A percentile compares a stretch with the other conserved stretches of the same genome.
Evolutionary conservation across 2,329 filamentous ascomycete species (phyloP).

Genomic region (Paramyrothecium roridum): DNA sequence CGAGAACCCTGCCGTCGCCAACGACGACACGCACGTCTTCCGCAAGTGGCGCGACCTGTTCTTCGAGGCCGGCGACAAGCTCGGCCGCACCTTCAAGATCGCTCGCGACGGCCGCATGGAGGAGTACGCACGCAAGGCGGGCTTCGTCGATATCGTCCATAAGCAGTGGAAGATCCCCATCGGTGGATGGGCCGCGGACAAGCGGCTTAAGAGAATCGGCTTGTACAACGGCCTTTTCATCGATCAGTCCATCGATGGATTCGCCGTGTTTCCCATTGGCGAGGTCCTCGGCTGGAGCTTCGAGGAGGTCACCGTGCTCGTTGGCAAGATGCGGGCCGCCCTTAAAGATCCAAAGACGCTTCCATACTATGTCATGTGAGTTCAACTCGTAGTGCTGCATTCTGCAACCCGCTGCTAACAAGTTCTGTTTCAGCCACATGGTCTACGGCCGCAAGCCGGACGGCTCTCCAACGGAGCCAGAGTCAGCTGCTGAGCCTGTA

Average conservation of each 20-base stretch:
- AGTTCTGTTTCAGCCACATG: slow-evolving; percentile 4
- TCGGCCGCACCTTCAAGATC: slow-evolving; percentile 20
- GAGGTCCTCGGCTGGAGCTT: slow-evolving; percentile 23
- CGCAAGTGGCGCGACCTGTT: slow-evolving; percentile 20
- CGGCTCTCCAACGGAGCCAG: background rate
- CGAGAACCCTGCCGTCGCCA: slow-evolving; percentile 7
- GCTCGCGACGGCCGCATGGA: slow-evolving; percentile 13
- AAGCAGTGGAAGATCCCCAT: slow-evolving; percentile 33
- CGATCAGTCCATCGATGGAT: slow-evolving; percentile 20
- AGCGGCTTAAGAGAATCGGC: slow-evolving; percentile 37
- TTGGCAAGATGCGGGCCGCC: slow-evolving; percentile 14
- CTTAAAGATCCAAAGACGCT: slow-evolving; percentile 5
- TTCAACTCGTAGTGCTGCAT: background rate
- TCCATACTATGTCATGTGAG: slow-evolving; percentile 8
- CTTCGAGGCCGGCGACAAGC: slow-evolving; percentile 17
- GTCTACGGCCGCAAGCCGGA: slow-evolving; percentile 11
- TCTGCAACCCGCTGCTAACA: background rate
- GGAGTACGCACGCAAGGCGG: slow-evolving; percentile 18
- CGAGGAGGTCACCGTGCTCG: slow-evolving; percentile 18
- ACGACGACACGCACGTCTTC: slow-evolving; percentile 15
- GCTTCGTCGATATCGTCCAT: slow-evolving; percentile 28
- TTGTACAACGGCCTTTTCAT: slow-evolving; percentile 24
- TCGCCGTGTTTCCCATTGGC: slow-evolving; percentile 18
- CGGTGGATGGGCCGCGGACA: slow-evolving; percentile 38
- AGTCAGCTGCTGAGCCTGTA: no score